Evolutionary conservation across 2,329 filamentous ascomycete species (phyloP), one percentile per base, ranked within the genome.

Genomic region (Cordyceps pruinosa): DNA sequence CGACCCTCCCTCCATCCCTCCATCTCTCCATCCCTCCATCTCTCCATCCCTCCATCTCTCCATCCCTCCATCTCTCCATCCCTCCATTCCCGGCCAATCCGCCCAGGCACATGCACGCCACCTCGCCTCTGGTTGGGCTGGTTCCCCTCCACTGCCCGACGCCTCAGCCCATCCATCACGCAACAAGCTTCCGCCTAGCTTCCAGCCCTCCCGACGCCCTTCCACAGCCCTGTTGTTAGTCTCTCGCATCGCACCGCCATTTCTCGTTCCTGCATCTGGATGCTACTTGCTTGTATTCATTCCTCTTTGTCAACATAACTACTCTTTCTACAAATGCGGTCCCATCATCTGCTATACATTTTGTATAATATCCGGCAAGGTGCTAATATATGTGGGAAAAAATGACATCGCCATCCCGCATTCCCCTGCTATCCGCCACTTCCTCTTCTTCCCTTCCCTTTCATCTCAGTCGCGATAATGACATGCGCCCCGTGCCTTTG

Each of bases 401-500:
- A 30, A 42, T 34, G 6, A 44, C 26, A 9, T 52, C 32, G 30
- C 41, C 19, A 45, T 44, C n/a, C 35, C 34, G 32, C 17, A 46
- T 54, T 46, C n/a, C 21, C 51, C 46, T 37, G 41, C 50, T 54
- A 35, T 46, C 41, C 41, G 28, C n/a, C 30, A 32, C 21, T 15
- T 12, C 17, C 17, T 28, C n/a, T 12, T 23, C 17, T 28, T 42
- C 19, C 10, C 2, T 10, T 21, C 23, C 30, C 37, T 30, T 30
- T 15, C 32, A 47, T 47, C 39, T 50, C 4, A 57, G 55, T 54
- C 57, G 26, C 30, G 46, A 47, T 41, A 72, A 61, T 26, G 46
- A 47, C 37, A 72, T 61, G 52, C 72, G 69, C 15, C 74, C 73
- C 35, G 69, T 67, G 17, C 76, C 78, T 63, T 83, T 84, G 23